Evolutionary conservation across 139 green algal species (phyloP).

Genomic region (Chlorella sp.): DNA sequence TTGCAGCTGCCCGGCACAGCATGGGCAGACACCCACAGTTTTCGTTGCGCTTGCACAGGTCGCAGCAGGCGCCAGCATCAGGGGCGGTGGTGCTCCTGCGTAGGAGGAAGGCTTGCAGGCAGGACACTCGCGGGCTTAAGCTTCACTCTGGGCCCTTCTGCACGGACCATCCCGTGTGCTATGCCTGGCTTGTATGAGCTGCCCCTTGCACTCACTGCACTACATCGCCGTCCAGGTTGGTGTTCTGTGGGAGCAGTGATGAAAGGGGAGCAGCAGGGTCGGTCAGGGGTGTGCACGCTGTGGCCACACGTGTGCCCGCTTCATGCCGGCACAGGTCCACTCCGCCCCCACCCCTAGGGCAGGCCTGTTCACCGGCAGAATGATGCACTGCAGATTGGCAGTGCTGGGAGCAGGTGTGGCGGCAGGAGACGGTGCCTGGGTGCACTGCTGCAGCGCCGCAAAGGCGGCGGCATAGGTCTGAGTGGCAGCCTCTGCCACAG

Average conservation of each 20-base stretch:
- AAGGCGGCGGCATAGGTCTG: neutral
- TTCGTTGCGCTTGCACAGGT: neutral
- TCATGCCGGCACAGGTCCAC: too few relatives aligned
- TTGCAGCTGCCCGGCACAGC: too few relatives aligned
- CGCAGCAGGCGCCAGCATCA: conserved; percentile 11
- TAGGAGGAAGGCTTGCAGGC: too few relatives aligned
- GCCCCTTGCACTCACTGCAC: neutral
- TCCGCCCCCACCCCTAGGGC: too few relatives aligned
- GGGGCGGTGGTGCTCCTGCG: conserved; percentile 8
- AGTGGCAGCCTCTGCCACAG: neutral
- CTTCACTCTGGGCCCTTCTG: too few relatives aligned
- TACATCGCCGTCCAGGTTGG: conserved; percentile 3
- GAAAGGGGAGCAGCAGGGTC: too few relatives aligned
- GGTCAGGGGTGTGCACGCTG: too few relatives aligned
- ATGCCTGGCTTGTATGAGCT: too few relatives aligned
- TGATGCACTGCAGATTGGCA: neutral
- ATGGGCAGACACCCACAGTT: too few relatives aligned
- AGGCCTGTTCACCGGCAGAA: neutral
- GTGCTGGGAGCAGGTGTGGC: neutral
- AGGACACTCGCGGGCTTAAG: too few relatives aligned
- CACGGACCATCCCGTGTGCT: too few relatives aligned
- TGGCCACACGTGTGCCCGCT: too few relatives aligned
- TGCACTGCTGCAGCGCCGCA: neutral
- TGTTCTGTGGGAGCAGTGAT: neutral
- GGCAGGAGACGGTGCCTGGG: neutral